Base-by-base conservation (phyloP, 148 eudicot genomes). In the Chenopodium album region DNA sequence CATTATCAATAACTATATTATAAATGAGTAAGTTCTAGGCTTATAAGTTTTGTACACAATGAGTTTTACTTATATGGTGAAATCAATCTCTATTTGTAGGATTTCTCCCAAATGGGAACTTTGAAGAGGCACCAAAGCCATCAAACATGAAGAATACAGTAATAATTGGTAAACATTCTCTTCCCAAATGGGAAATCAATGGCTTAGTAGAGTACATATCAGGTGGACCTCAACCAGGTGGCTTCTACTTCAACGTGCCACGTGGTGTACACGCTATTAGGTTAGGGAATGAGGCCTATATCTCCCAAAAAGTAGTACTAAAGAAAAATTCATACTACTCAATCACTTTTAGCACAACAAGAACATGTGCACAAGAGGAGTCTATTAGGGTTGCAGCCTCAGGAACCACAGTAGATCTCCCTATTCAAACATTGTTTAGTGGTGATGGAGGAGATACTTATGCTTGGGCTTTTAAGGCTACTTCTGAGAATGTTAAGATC, bases 331-430 rank as follows among this genome's bases (percentile, higher is more conserved):
- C 89, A 9, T 62, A 60, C 7, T 92, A 91, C 73, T 87, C 97
- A 11, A 84, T 94, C 13, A 92, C 97, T 8, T 92, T 94, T 64
- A 88, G 92, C 14, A 92, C 98, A 5, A 91, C 97, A 3, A 90
- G 94, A 73, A 94, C 97, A 52, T 94, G 98, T 80, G 98, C 98
- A 0, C 98, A 94, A 74, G 90, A 94, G 4, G 97, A 94, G 89
- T 91, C 91, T 59, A 78, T 94, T 54, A 84, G 92, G 73, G 88
- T 94, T 22, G 73, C 89, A 3, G 92, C 89, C 17, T 84, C 92
- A 4, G 73, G 75, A 1, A 48, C 32, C 4, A 62, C 80, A n/a
- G 80, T 81, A 20, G 90, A 91, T 78, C 89, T 95, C 17, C 94
- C 91, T 1, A 78, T 95, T 2, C 97, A 95, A 77, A 95, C 98